These are phyloP conservation scores for Eutypella sp. DNA, from an alignment of 2,329 filamentous ascomycete genomes.

Conservation along the genomic window DNA sequence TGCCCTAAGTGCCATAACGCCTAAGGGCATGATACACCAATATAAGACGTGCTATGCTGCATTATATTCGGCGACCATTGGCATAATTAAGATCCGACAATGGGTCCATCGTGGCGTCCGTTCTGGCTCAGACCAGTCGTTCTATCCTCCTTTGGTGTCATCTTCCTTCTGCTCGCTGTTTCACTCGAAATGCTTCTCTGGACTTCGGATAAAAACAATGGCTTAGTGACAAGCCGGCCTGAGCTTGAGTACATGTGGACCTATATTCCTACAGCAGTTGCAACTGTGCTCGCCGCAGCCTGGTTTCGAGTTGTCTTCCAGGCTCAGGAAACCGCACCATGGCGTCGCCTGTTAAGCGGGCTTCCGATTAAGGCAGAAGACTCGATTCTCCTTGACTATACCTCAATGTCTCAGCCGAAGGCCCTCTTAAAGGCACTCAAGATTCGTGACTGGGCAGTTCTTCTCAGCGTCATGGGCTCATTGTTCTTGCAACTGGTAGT, in stretches of 20 bases:
- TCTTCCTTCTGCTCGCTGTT: neutral
- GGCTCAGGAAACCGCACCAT: neutral
- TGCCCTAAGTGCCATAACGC: too few species aligned
- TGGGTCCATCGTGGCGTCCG: neutral
- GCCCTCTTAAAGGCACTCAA: neutral
- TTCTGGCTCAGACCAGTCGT: neutral
- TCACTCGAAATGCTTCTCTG: neutral
- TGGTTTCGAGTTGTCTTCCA: neutral
- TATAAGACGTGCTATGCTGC: too few species aligned
- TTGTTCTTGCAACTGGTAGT: neutral
- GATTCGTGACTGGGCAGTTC: neutral
- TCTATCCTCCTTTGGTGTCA: neutral
- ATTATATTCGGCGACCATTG: too few species aligned
- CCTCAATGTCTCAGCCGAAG: neutral
- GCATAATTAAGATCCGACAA: too few species aligned
- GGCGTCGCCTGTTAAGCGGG: neutral
- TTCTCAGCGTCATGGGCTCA: neutral
- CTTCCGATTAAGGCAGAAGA: neutral
- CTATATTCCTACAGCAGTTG: neutral
- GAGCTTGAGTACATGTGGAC: neutral
- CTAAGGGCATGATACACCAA: too few species aligned
- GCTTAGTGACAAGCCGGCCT: neutral
- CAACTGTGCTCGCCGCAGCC: neutral
- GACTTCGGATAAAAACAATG: neutral
- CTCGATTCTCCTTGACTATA: neutral